Evolutionary conservation across 805 yeast species (phyloP), one percentile per base, ranked within the genome.

Genomic region (Kodamaea hsintzibuensis): DNA sequence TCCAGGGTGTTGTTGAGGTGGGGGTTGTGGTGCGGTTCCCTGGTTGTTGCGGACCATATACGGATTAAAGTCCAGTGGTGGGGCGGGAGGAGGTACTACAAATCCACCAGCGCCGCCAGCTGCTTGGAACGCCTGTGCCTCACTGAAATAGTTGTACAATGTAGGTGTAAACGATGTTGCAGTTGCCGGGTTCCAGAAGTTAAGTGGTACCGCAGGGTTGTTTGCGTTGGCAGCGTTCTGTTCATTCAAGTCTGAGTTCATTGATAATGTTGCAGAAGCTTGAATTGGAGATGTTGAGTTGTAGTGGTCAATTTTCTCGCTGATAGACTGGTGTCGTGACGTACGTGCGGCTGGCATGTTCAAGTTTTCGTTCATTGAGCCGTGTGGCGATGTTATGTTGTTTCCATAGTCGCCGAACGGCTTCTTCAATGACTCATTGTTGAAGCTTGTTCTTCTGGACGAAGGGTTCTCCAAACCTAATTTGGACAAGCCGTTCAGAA

Each of bases 171-270:
- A 85, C 0, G 86, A 71, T 8, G 83, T 69, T 3, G 88, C 85
- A 16, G 85, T 71, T 6, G 86, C 88, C 0, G 88, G 88, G 64
- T 84, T 83, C 89, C 89, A 85, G 59, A 83, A 81, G 60, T 73
- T 79, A 40, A 64, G 74, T 7, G 62, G 59, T 10, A 54, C 54
- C 43, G 22, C 42, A 1, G 39, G 35, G 18, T 39, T 19, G n/a
- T 62, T 64, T 14, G 57, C 58, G 18, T 30, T 33, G 43, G 47
- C 57, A 46, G 47, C 35, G 8, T 30, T 55, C 47, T 37, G 56
- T 16, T 59, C 51, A 35, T 58, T 64, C 53, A 64, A 55, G 49
- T 73, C 77, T 6, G 73, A 62, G 27, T 60, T 53, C 5, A 66
- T 59, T 8, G 76, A 63, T 51, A 75, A 64, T 2, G 72, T 63